A percentile compares a stretch with the other conserved stretches of the same genome.
Conservation (phyloP, 2,329 filamentous ascomycete species). For the Talaromyces islandicus region DNA sequence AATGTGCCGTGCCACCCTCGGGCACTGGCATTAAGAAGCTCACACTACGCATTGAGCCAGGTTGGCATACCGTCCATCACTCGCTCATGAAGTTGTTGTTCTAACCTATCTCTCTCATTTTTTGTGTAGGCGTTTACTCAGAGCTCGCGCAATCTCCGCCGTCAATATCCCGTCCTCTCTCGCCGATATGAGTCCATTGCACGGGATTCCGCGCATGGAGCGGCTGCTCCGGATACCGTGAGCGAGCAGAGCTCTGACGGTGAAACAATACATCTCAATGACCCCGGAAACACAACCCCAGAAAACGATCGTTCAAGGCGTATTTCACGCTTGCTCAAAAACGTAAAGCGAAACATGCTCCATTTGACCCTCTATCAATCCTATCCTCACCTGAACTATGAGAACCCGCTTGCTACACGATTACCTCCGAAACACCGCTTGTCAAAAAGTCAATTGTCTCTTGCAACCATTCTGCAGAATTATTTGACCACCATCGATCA, state of each 20-base stretch:
- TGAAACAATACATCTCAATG: neutral
- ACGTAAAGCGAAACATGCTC: neutral
- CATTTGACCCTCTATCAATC: neutral
- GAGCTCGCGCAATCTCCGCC: neutral
- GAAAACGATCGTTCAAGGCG: neutral
- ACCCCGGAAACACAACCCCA: neutral
- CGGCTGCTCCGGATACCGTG: neutral
- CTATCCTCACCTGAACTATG: slow-evolving; percentile 3
- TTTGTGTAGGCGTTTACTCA: neutral
- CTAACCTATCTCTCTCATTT: neutral
- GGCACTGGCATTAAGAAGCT: slow-evolving; percentile 29
- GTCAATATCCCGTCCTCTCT: neutral
- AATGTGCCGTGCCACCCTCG: slow-evolving; percentile 32
- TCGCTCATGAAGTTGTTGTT: neutral
- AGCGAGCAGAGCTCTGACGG: neutral
- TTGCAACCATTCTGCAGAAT: slow-evolving; percentile 31
- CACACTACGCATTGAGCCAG: slow-evolving; percentile 19
- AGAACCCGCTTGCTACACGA: neutral
- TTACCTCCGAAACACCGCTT: neutral
- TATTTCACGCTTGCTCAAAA: neutral
- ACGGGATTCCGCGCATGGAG: neutral
- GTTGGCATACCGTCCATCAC: slow-evolving; percentile 10
- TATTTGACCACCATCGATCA: slow-evolving; percentile 19
- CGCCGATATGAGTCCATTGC: neutral
- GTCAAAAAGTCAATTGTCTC: slow-evolving; percentile 10